Base-by-base conservation (phyloP, 768 basidiomycete genomes). In the Mycena polygramma region DNA sequence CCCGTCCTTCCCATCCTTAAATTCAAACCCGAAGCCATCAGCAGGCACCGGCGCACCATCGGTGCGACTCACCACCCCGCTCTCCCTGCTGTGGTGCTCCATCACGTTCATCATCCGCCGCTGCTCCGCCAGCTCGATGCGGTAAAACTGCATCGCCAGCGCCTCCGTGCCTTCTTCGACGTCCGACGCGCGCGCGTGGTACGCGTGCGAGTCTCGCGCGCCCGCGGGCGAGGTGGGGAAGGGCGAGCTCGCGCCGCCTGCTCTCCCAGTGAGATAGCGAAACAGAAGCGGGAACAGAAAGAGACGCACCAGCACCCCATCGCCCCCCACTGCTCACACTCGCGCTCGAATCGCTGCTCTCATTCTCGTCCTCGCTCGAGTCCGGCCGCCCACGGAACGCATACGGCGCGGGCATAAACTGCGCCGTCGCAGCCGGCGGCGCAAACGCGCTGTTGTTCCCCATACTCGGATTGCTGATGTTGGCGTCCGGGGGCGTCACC, bases 111-210 rank as follows among this genome's bases (percentile, higher is more conserved):
- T 94, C 43, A 99, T 82, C 15, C 97, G 84, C 64, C 92, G 86
- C 80, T 97, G 96, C 79, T 99, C 97, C 4, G 93, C 93, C 1
- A 95, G 84, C 77, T 99, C 97, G 64, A 99, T 93, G 61, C 89
- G 87, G 82, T 97, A 96, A 78, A 97, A 99, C 81, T 99, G 96
- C 86, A 91, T 91, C 2, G 97, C 96, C 37, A 99, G 88, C 1
- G 88, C 85, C 71, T 96, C 93, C 1, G 92, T 87, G 30, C 91
- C 92, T 64, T 93, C 89, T 5, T 94, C 90, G 10, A 89, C 79
- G 37, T 84, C 80, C 1, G 82, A 81, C 11, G 74, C 66, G 58
- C 78, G 76, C 8, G 81, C 24, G 62, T 67, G 24, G 79, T 41
- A 7, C 5, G 41, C 9, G 11, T 41, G 41, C 2, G 41, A 4